Evolutionary conservation across 2,329 filamentous ascomycete genomes (phyloP), one percentile per base, ranked within the genome.

Genomic region (Beauveria rudraprayagi): DNA sequence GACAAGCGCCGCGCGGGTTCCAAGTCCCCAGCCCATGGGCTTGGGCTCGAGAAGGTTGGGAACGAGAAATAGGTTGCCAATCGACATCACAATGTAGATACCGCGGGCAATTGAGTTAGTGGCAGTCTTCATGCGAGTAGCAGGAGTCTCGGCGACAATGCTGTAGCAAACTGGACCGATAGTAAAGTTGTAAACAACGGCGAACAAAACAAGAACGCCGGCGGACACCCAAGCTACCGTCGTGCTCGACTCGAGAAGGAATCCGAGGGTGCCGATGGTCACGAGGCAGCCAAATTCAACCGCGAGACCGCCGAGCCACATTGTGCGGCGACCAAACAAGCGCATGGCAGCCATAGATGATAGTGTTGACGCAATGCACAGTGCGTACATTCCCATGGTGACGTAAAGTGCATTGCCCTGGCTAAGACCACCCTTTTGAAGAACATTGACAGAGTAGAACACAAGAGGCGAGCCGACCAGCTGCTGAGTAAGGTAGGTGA

Each of bases 401-500:
- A 82, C 78, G 37, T 73, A 71, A 60, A 79, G 80, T 1, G 80
- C 71, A 34, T 73, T 71, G 9, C 65, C 67, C 16, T 72, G 66
- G 5, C 65, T 64, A 26, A 83, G 69, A 7, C 80, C 80, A 3
- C 78, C 80, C 67, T 81, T 78, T 62, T 80, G 71, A 62, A 82
- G 78, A 61, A 76, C 70, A 65, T 83, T 82, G 10, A 79, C 79
- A 2, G 78, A 80, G 66, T 81, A 83, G 56, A 76, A 76, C 28
- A 80, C 80, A 67, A 83, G 80, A 2, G 78, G 76, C 60, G 79
- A 78, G 50, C 81, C 80, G 61, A 78, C 78, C 2, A 81, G 70
- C 61, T 81, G 81, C 64, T 83, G 81, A 16, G 81, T 81, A 0
- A 79, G 76, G 77, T 78, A 83, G 19, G 78, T 76, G 75, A 82